A percentile compares a stretch with the other conserved stretches of the same genome.
Evolutionary conservation across 441 rosid species (phyloP).

Genomic region (Eutrema salsugineum): DNA sequence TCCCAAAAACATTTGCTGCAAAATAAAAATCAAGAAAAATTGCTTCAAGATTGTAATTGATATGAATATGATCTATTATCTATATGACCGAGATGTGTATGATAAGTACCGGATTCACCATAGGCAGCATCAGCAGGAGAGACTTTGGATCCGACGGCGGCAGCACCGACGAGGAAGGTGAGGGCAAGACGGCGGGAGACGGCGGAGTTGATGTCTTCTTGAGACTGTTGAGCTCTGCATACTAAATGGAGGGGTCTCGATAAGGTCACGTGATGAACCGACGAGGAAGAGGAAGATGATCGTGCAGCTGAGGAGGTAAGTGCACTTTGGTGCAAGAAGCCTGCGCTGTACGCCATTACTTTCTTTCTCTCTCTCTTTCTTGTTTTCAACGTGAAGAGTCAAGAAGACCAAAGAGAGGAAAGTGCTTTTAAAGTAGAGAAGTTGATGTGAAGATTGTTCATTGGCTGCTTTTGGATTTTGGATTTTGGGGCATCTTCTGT

Average conservation of each 20-base stretch:
- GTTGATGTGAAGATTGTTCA: not conserved
- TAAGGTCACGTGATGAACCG: slow-evolving; percentile 39
- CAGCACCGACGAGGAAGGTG: slow-evolving; percentile 68
- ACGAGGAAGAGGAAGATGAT: slow-evolving; percentile 32
- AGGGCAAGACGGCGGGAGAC: slow-evolving; percentile 84
- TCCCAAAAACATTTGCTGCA: slow-evolving; percentile 96
- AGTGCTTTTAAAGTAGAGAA: not conserved
- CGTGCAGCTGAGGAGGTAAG: slow-evolving; percentile 38
- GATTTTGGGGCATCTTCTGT: not conserved
- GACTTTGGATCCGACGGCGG: slow-evolving; percentile 73
- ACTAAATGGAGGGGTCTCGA: slow-evolving; percentile 41
- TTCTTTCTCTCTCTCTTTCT: not conserved
- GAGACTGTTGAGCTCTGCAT: slow-evolving; percentile 63
- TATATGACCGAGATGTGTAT: not conserved
- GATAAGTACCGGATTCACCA: slow-evolving; percentile 88
- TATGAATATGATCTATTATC: not conserved
- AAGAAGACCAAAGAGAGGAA: not conserved
- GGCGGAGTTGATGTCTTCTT: slow-evolving; percentile 26
- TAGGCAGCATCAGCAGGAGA: slow-evolving; percentile 96
- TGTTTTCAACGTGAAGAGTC: not conserved
- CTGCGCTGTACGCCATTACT: slow-evolving; percentile 62
- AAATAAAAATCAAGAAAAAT: not conserved
- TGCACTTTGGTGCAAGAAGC: slow-evolving; percentile 72
- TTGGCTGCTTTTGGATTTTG: slow-evolving; percentile 17
- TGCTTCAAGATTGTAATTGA: not conserved